Evolutionary conservation across 2,329 filamentous ascomycete species (phyloP).

Genomic region (Coniochaeta sp.): DNA sequence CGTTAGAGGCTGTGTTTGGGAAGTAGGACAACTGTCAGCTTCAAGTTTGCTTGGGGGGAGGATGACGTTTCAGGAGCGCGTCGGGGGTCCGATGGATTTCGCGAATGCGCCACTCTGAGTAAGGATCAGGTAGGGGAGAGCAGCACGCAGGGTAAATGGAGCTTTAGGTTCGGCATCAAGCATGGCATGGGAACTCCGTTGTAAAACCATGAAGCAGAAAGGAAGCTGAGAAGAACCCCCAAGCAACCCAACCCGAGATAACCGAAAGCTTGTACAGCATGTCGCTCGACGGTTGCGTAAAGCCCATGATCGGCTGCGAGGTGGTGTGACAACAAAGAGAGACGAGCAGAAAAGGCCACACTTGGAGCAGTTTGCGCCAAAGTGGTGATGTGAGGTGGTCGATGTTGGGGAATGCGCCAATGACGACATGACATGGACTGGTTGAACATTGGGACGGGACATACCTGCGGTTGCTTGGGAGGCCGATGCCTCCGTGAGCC

Average conservation of each 20-base stretch:
- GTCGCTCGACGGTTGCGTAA: not conserved
- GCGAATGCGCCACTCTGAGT: too few relatives aligned
- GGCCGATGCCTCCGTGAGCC: conserved; percentile 42
- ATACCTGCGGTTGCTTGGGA: conserved; percentile 35
- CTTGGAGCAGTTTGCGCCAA: not conserved
- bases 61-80: not conserved
- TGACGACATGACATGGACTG: conserved; percentile 23
- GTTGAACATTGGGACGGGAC: too few relatives aligned
- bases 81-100: not conserved
- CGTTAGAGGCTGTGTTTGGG: conserved; percentile 48
- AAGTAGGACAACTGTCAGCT: conserved; percentile 5
- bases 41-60: not conserved
- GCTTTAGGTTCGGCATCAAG: not conserved
- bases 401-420: conserved; percentile 8
- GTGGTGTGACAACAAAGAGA: not conserved
- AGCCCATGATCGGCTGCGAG: not conserved
- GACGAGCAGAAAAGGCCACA: too few relatives aligned
- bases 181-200: not conserved
- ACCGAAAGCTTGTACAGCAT: not conserved
- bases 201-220: not conserved
- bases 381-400: too few relatives aligned
- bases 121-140: too few relatives aligned
- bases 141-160: conserved; percentile 5
- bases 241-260: not conserved
- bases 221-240: too few relatives aligned